Evolutionary conservation across 179 eudicot genomes (phyloP).

Genomic region (Amaranthus tricolor): DNA sequence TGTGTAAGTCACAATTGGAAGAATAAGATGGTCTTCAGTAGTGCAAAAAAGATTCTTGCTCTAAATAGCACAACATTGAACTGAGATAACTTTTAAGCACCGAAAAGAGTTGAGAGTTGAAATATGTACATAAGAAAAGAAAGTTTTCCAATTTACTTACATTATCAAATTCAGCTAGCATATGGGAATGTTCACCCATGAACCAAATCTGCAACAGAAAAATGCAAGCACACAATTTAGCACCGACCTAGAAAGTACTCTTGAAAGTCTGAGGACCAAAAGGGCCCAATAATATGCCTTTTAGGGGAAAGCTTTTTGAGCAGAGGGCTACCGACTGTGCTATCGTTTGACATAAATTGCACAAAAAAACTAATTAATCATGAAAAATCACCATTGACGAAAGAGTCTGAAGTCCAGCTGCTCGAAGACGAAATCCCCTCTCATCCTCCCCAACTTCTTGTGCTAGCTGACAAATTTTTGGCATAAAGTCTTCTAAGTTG

Average conservation of each 20-base stretch:
- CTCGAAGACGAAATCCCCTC: conserved; percentile 62
- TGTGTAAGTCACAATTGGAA: too few relatives aligned
- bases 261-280: not conserved
- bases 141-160: conserved; percentile 45
- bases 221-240: conserved; percentile 24
- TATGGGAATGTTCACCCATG: conserved; percentile 91
- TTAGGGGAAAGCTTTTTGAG: too few relatives aligned
- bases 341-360: too few relatives aligned
- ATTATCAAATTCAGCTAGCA: conserved; percentile 75
- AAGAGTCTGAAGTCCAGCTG: conserved; percentile 85
- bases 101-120: too few relatives aligned
- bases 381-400: conserved; percentile 66
- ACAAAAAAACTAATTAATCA: not conserved
- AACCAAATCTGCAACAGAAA: conserved; percentile 71
- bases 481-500: conserved; percentile 82
- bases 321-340: too few relatives aligned
- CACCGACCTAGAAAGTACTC: not conserved
- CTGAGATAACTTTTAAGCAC: too few relatives aligned
- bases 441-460: conserved; percentile 95
- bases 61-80: too few relatives aligned
- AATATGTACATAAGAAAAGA: not conserved
- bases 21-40: too few relatives aligned
- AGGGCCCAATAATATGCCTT: not conserved
- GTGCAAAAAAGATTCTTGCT: too few relatives aligned
- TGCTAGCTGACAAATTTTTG: conserved; percentile 83